These are phyloP conservation scores for Fusarium chaquense DNA, from an alignment of 2,329 filamentous ascomycete species.

Conservation along the genomic window DNA sequence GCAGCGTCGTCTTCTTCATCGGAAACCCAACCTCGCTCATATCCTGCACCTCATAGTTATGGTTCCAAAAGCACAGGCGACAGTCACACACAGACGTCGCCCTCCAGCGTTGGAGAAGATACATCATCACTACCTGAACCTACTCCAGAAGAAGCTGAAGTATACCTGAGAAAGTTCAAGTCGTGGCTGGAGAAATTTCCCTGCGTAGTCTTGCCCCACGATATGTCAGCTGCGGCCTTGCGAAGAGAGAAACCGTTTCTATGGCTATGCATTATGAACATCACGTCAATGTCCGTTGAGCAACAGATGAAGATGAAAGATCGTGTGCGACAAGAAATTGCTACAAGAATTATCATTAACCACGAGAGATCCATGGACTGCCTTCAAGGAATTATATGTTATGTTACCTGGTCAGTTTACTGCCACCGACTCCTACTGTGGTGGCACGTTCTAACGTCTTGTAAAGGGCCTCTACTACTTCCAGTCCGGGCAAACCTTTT, in stretches of 20 bases:
- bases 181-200: conserved; percentile 59
- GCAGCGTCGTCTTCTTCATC: conserved; percentile 50
- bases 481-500: conserved; percentile 56
- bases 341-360: conserved; percentile 60
- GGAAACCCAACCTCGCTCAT: conserved; percentile 23
- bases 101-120: conserved; percentile 33
- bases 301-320: conserved; percentile 57
- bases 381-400: conserved; percentile 62
- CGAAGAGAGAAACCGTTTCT: conserved; percentile 60
- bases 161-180: conserved; percentile 57
- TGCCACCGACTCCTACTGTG: no score
- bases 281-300: conserved; percentile 57
- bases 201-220: conserved; percentile 56
- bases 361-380: conserved; percentile 65
- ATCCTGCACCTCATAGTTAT: conserved; percentile 23
- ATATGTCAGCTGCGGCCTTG: conserved; percentile 55
- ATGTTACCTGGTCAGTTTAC: conserved; percentile 58
- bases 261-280: conserved; percentile 62
- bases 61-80: conserved; percentile 11
- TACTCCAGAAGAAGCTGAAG: conserved; percentile 54
- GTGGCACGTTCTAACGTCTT: conserved; percentile 8
- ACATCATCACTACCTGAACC: conserved; percentile 46
- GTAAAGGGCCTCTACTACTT: conserved; percentile 55
- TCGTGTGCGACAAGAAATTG: conserved; percentile 58
- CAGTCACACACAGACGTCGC: conserved; percentile 11